phyloP scores from a whole-genome alignment of 2,329 filamentous ascomycete genomes.

The Hypocreales sp. region DNA sequence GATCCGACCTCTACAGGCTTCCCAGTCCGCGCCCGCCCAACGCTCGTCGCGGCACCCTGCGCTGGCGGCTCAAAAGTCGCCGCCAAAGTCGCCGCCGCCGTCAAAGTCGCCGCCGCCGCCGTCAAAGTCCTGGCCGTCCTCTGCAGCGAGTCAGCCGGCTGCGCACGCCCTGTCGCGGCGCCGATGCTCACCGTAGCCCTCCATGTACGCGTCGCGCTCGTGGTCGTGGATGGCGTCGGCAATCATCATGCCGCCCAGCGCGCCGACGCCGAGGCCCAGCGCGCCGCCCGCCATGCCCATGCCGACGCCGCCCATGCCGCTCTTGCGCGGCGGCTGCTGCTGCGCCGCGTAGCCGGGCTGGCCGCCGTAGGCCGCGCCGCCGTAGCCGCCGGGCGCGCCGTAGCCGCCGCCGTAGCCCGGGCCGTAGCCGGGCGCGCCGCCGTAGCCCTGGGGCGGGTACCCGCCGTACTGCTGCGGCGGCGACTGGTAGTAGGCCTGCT shows the following conservation, averaged over 20 bases:
- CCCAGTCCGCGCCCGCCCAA: too few species aligned
- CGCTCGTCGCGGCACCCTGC: too few species aligned
- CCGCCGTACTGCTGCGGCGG: constrained; percentile 9
- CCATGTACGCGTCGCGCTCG: constrained; percentile 39
- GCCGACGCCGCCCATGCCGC: constrained; percentile 19
- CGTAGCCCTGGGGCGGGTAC: constrained; percentile 1
- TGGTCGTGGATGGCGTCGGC: constrained; percentile 49
- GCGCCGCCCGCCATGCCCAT: constrained; percentile 51
- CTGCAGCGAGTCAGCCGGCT: too few species aligned
- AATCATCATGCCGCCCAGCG: constrained; percentile 63
- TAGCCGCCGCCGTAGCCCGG: constrained; percentile 17
- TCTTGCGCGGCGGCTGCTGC: constrained; percentile 23
- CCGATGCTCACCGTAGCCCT: constrained; percentile 27
- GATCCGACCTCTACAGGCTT: too few species aligned
- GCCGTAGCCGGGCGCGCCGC: constrained; percentile 7
- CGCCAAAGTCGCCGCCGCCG: constrained; percentile 9
- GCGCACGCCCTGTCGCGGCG: too few species aligned
- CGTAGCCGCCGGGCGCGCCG: too few species aligned
- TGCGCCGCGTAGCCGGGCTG: constrained; percentile 11
- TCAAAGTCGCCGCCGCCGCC: constrained; percentile 14
- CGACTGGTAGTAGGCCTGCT: constrained; percentile 12
- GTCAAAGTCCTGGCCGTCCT: constrained; percentile 15
- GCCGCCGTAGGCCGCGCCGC: constrained; percentile 3
- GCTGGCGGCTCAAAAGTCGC: constrained; percentile 4
- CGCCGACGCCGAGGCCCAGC: constrained; percentile 64